Conservation (phyloP, 106 monocot genomes). For the Allium sativum region DNA sequence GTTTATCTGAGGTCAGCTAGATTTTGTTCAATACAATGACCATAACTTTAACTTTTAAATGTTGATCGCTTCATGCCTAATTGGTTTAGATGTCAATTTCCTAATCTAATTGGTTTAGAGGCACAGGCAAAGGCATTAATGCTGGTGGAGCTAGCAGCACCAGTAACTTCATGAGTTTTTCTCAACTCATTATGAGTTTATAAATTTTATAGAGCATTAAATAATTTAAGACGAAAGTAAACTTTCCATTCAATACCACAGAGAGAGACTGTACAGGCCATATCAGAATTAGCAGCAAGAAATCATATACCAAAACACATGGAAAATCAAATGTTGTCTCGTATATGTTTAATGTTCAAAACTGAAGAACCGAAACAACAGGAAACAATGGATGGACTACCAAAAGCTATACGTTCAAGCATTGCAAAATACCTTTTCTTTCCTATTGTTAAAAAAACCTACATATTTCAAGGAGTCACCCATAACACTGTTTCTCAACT, state of each 20-base stretch:
- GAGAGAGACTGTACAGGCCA: conserved; percentile 43
- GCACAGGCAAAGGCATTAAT: too few relatives aligned
- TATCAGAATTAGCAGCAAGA: conserved; percentile 41
- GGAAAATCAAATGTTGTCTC: conserved; percentile 59
- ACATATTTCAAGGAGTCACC: conserved; percentile 63
- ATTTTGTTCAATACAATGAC: too few relatives aligned
- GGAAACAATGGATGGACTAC: conserved; percentile 40
- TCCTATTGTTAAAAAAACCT: conserved; percentile 26
- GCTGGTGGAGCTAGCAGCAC: conserved; percentile 26
- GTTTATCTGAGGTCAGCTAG: too few relatives aligned
- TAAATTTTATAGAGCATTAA: background rate
- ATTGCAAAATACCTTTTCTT: conserved; percentile 51
- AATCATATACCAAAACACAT: conserved; percentile 38
- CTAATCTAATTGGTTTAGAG: too few relatives aligned
- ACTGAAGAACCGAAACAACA: conserved; percentile 46
- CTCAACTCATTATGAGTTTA: background rate
- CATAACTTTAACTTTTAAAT: too few relatives aligned
- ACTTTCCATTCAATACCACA: conserved; percentile 10
- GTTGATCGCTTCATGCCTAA: too few relatives aligned
- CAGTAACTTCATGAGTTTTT: conserved; percentile 25
- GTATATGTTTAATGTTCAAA: conserved; percentile 43
- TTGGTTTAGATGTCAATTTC: too few relatives aligned
- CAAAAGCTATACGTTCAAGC: conserved; percentile 50
- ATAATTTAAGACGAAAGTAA: background rate
- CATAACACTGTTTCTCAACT: conserved; percentile 39